Percentiles rank a stretch among this genome's conserved stretches.
Conservation (phyloP, 164 flowering plant species). For the Saururus chinensis region DNA sequence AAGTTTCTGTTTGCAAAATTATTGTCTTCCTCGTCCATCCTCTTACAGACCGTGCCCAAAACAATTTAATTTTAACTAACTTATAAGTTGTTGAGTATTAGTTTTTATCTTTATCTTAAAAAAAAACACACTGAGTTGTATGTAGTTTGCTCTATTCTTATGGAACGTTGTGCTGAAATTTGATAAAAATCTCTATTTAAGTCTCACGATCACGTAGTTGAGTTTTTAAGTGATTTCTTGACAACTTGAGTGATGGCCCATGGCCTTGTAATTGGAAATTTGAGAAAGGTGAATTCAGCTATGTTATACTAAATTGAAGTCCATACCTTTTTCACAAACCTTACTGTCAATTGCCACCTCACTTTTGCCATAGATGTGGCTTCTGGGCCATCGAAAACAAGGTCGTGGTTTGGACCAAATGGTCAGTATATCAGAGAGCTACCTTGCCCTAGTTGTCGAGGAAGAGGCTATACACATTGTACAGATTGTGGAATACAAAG, state of each 20-base stretch:
- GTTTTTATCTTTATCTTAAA: no score
- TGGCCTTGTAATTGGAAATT: not conserved
- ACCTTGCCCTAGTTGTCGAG: constrained; percentile 96
- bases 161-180: no score
- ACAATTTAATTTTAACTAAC: no score
- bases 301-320: not conserved
- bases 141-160: no score
- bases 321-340: not conserved
- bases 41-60: no score
- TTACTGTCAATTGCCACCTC: not conserved
- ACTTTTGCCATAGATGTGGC: constrained; percentile 32
- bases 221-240: not conserved
- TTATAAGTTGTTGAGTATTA: no score
- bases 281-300: not conserved
- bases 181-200: no score
- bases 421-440: constrained; percentile 91
- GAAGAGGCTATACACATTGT: constrained; percentile 88
- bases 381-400: constrained; percentile 29
- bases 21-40: no score
- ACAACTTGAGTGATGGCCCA: not conserved
- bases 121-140: no score
- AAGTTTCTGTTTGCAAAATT: no score
- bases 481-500: constrained; percentile 84
- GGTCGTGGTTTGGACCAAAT: constrained; percentile 97
- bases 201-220: not conserved